Conservation (phyloP, 371 early-diverging fungal species). For the Rhizomucor miehei region DNA sequence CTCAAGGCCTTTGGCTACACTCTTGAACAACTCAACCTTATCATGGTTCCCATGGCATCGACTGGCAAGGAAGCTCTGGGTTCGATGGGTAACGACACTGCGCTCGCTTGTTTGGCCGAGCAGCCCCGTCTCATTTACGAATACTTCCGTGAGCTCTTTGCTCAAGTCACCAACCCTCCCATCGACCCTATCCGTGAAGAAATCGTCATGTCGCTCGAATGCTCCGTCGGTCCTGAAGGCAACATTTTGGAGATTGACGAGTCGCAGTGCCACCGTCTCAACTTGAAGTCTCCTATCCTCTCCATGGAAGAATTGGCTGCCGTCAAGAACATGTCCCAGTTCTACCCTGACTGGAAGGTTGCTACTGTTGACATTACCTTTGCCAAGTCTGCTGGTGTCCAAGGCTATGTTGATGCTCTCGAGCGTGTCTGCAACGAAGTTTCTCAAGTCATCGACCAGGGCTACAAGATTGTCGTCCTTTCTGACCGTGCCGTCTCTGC, state of each 20-base stretch:
- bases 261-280: slow-evolving; percentile 76
- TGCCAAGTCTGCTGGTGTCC: slow-evolving; percentile 67
- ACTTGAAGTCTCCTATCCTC: slow-evolving; percentile 86
- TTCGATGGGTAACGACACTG: slow-evolving; percentile 97
- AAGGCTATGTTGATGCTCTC: slow-evolving; percentile 76
- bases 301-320: slow-evolving; percentile 79
- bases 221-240: slow-evolving; percentile 93
- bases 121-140: slow-evolving; percentile 91
- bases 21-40: slow-evolving; percentile 87
- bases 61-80: slow-evolving; percentile 96
- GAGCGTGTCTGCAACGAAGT: slow-evolving; percentile 88
- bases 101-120: slow-evolving; percentile 88
- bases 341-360: slow-evolving; percentile 76
- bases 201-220: slow-evolving; percentile 94
- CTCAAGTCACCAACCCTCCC: slow-evolving; percentile 97
- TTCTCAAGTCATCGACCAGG: slow-evolving; percentile 71
- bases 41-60: slow-evolving; percentile 82
- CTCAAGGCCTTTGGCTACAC: slow-evolving; percentile 90
- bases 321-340: slow-evolving; percentile 62
- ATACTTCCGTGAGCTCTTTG: slow-evolving; percentile 95
- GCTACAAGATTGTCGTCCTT: slow-evolving; percentile 79
- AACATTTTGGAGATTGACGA: slow-evolving; percentile 86
- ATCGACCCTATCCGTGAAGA: slow-evolving; percentile 98
- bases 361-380: slow-evolving; percentile 88
- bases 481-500: slow-evolving; percentile 70